These are phyloP conservation scores for Mycena vitilis DNA, from an alignment of 768 basidiomycete species.

Conservation along the genomic window DNA sequence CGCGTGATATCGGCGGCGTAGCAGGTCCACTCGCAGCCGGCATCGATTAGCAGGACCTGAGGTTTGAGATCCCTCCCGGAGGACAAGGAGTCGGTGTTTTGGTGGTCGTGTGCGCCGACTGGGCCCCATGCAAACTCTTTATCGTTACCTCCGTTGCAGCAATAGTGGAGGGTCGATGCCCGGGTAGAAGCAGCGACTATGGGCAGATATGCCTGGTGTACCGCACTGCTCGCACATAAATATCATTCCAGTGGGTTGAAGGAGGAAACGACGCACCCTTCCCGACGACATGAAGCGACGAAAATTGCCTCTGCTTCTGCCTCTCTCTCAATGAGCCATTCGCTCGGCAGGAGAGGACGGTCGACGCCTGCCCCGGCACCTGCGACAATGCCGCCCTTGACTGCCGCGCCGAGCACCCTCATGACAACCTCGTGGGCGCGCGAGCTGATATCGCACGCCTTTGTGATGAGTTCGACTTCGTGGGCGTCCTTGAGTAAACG, in stretches of 20 bases:
- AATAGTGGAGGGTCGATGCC: constrained; percentile 94
- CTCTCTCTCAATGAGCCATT: constrained; percentile 94
- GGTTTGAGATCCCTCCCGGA: constrained; percentile 60
- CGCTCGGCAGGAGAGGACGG: constrained; percentile 71
- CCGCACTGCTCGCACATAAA: constrained; percentile 60
- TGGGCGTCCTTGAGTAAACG: constrained; percentile 80
- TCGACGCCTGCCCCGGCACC: constrained; percentile 57
- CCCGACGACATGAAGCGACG: constrained; percentile 87
- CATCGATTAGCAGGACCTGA: constrained; percentile 91
- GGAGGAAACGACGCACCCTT: constrained; percentile 70
- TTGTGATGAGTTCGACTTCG: constrained; percentile 81
- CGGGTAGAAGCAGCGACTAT: constrained; percentile 90
- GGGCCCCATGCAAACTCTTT: constrained; percentile 89
- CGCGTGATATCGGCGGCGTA: constrained; percentile 73
- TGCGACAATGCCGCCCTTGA: constrained; percentile 64
- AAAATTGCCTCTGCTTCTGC: constrained; percentile 95
- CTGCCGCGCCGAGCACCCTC: constrained; percentile 85
- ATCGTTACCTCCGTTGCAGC: constrained; percentile 78
- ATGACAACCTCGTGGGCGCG: constrained; percentile 93
- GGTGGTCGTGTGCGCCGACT: constrained; percentile 62
- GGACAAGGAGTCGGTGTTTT: constrained; percentile 62
- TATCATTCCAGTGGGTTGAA: constrained; percentile 9
- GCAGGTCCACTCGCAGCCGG: constrained; percentile 87
- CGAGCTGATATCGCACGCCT: constrained; percentile 88
- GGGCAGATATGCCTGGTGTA: constrained; percentile 91